Base-by-base conservation (phyloP, 2,329 filamentous ascomycete species). In the Colletotrichum phormii region DNA sequence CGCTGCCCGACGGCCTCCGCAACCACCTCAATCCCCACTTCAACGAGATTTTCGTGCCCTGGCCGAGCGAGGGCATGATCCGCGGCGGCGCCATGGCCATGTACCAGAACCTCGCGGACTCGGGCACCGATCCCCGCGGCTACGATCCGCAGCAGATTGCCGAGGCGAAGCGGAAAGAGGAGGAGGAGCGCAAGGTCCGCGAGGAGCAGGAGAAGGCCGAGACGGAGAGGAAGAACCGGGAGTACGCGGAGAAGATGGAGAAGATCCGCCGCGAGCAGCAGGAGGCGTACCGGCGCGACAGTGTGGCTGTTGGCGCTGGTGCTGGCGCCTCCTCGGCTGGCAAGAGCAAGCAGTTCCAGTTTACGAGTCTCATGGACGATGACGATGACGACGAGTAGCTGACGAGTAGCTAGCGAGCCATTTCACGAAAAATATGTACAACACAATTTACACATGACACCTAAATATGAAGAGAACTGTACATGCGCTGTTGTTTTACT, bases 11-110 rank as follows among this genome's bases (percentile, higher is more conserved):
- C 37, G 81, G 84, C 64, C 82, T 89, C 72, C 83, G 81, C 64
- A 83, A 84, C 65, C 86, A 85, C 75, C 79, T 90, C 58, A 91
- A 93, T 77, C 88, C 90, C 0, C 81, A 87, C 22, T 86, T 86
- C 9, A 86, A 88, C 11, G 84, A 88, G 49, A 79, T 85, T n/a
- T 97, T 95, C 83, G 87, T 91, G 59, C 94, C 94, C 0, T 97
- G 94, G 94, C 94, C 94, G 0, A 86, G 85, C 33, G 91, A 94
- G 74, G 89, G 92, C 37, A 88, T 90, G 72, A 94, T 97, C 74
- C 88, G 90, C 37, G 84, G 85, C 18, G 94, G 94, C 46, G 91
- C 91, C 1, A 85, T 97, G 54, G 92, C 91, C 0, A 84, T 86
- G 9, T 88, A 90, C 57, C 91, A 95, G 77, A 82, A 86, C 29